phyloP scores from a whole-genome alignment of 2,329 filamentous ascomycete species.

The Epichloe bromicola region DNA sequence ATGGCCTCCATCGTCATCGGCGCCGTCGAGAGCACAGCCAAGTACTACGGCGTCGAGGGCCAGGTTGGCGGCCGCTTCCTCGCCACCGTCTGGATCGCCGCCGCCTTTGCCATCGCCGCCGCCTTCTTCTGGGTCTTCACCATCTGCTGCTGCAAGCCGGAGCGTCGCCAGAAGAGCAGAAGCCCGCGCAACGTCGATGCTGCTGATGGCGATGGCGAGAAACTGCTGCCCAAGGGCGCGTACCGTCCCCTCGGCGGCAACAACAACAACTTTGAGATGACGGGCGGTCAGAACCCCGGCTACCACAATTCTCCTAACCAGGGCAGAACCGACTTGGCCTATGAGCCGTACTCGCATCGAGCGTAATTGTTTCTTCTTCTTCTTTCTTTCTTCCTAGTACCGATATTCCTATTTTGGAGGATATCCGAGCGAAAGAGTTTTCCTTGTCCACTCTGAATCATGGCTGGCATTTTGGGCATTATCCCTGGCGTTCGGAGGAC shows the following conservation, averaged over 20 bases:
- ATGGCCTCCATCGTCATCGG: slow-evolving; percentile 58
- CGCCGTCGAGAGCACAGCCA: slow-evolving; percentile 36
- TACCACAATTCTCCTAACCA: slow-evolving; percentile 26
- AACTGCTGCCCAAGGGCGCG: slow-evolving; percentile 30
- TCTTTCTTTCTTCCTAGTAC: not conserved
- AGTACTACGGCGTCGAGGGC: slow-evolving; percentile 58
- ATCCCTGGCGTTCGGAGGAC: not conserved
- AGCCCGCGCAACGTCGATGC: slow-evolving; percentile 16
- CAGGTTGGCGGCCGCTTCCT: slow-evolving; percentile 58
- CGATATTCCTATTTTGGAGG: not conserved
- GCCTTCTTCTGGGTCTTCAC: slow-evolving; percentile 85
- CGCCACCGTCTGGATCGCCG: slow-evolving; percentile 63
- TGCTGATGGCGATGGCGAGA: slow-evolving; percentile 37
- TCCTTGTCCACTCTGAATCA: not conserved
- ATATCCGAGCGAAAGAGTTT: not conserved
- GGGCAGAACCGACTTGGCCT: slow-evolving; percentile 37
- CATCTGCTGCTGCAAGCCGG: slow-evolving; percentile 74
- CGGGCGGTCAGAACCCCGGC: slow-evolving; percentile 11
- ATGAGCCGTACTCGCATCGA: slow-evolving; percentile 51
- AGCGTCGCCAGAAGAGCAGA: slow-evolving; percentile 21
- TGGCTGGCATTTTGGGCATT: not conserved
- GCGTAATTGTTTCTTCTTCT: slow-evolving; percentile 24
- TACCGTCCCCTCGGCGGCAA: slow-evolving; percentile 22
- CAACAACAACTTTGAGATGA: slow-evolving; percentile 22
- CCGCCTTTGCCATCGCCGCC: slow-evolving; percentile 61